Percentiles rank a stretch among this genome's conserved stretches.
Evolutionary conservation across 2,329 filamentous ascomycete genomes (phyloP).

Genomic region (Bisporella sp.): DNA sequence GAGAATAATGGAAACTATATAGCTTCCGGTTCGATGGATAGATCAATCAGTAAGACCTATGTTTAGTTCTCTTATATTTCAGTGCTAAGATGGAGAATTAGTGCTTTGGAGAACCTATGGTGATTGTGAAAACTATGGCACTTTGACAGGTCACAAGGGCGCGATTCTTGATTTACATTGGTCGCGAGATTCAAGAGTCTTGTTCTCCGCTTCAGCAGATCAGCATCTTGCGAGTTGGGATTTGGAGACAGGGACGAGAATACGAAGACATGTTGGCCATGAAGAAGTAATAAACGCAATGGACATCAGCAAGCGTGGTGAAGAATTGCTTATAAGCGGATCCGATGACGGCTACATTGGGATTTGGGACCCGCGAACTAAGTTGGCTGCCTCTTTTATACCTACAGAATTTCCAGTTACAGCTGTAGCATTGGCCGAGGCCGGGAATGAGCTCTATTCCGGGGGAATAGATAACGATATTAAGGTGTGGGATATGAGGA

Average conservation of each 20-base stretch:
- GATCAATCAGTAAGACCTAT: constrained; percentile 65
- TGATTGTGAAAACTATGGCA: constrained; percentile 89
- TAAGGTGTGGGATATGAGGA: constrained; percentile 93
- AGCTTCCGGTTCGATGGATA: constrained; percentile 92
- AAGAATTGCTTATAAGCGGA: constrained; percentile 83
- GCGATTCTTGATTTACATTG: constrained; percentile 90
- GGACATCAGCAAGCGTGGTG: constrained; percentile 81
- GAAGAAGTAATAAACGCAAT: constrained; percentile 93
- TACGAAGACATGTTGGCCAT: constrained; percentile 86
- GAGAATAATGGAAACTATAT: constrained; percentile 83
- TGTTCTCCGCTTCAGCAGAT: constrained; percentile 92
- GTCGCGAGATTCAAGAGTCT: constrained; percentile 85
- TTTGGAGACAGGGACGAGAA: constrained; percentile 81
- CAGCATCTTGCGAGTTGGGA: constrained; percentile 94
- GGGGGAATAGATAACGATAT: constrained; percentile 97
- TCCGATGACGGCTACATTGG: constrained; percentile 92
- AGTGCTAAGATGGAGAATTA: constrained; percentile 28
- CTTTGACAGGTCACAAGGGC: constrained; percentile 81
- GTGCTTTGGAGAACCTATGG: constrained; percentile 93
- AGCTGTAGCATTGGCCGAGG: constrained; percentile 82
- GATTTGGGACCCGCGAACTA: constrained; percentile 91
- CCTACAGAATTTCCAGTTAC: constrained; percentile 91
- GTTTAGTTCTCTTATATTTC: too few species aligned
- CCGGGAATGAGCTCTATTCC: constrained; percentile 90
- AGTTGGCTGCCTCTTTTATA: constrained; percentile 80